Evolutionary conservation across 1,139 yeast species (phyloP), one percentile per base, ranked within the genome.

Genomic region (Kodamaea plutei): DNA sequence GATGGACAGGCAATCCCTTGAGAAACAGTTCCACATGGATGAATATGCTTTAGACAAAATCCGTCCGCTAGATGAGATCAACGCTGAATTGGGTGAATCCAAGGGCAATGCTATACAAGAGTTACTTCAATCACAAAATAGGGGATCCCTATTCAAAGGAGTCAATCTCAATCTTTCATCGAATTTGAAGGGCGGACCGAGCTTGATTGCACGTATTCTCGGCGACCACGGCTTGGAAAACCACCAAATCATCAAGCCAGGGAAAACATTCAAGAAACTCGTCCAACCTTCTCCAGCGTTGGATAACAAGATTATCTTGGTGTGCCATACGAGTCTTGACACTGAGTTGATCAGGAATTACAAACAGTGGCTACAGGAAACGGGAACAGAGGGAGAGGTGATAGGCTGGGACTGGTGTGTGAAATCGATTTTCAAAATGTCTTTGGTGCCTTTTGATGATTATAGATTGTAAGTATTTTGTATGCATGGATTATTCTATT

Each of bases 391-490:
- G 12, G 45, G 42, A 3, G 57, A 48, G 7, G 61, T 73, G 2
- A 66, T 79, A 7, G 81, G 76, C 38, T 79, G 87, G 87, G 76
- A 79, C 36, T 78, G 84, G 83, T 72, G 82, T 37, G 79, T 79
- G 7, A 58, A 66, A 34, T 65, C 78, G 28, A 74, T 80, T 1
- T 79, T 79, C 50, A 63, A 62, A 25, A 68, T 73, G 63, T 44
- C 57, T 16, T 38, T 65, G 20, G 56, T 58, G 36, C 44, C 45
- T 2, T 51, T 50, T 23, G 52, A 54, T 6, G 40, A 46, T 4
- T 64, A 44, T 36, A 36, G 33, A 17, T 17, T 17, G 9, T 17
- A 17, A 17, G 20, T 7, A 17, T 7, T 17, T 17, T n/a, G n/a
- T n/a, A n/a, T n/a, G n/a, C n/a, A n/a, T n/a, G n/a, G n/a, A n/a